A percentile compares a stretch with the other conserved stretches of the same genome.
Conservation (phyloP, 2,329 filamentous ascomycete species). For the Apiospora hydei region DNA sequence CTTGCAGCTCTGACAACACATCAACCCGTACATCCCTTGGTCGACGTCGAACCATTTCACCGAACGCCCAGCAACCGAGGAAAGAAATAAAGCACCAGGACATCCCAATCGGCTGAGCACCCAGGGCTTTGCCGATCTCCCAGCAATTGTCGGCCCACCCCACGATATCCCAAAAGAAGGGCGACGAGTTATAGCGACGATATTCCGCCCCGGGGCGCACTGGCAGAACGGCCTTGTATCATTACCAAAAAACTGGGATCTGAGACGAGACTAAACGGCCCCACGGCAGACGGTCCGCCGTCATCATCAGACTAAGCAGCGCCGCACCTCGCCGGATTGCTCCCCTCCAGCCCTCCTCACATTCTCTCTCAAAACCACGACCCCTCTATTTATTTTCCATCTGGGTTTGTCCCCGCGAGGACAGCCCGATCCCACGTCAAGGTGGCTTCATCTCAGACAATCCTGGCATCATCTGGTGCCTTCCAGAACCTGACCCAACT, state of each 20-base stretch:
- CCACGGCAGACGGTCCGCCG: slow-evolving; percentile 23
- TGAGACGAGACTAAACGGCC: slow-evolving; percentile 22
- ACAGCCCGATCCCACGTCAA: slow-evolving; percentile 55
- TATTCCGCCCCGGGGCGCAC: slow-evolving; percentile 18
- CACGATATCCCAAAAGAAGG: slow-evolving; percentile 22
- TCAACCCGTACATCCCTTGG: slow-evolving; percentile 18
- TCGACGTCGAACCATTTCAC: slow-evolving; percentile 14
- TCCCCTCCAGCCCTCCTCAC: slow-evolving; percentile 11
- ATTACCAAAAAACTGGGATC: slow-evolving; percentile 20
- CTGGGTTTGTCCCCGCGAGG: slow-evolving; percentile 49
- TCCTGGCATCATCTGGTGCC: slow-evolving; percentile 69
- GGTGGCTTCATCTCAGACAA: slow-evolving; percentile 66
- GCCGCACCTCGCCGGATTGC: slow-evolving; percentile 16
- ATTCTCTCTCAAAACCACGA: slow-evolving; percentile 1
- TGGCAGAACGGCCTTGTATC: slow-evolving; percentile 11
- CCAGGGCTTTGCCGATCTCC: slow-evolving; percentile 6
- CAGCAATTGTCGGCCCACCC: not conserved
- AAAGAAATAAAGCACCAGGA: slow-evolving; percentile 1
- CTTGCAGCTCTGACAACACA: slow-evolving; percentile 27
- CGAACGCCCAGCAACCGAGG: not conserved
- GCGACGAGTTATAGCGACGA: slow-evolving; percentile 20
- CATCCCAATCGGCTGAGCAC: not conserved
- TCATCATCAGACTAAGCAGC: slow-evolving; percentile 22
- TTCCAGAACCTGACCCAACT: slow-evolving; percentile 64
- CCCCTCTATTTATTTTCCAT: slow-evolving; percentile 20